Evolutionary conservation across 1,284 basidiomycete genomes (phyloP).

Genomic region (Coniferiporia sulphurascens): DNA sequence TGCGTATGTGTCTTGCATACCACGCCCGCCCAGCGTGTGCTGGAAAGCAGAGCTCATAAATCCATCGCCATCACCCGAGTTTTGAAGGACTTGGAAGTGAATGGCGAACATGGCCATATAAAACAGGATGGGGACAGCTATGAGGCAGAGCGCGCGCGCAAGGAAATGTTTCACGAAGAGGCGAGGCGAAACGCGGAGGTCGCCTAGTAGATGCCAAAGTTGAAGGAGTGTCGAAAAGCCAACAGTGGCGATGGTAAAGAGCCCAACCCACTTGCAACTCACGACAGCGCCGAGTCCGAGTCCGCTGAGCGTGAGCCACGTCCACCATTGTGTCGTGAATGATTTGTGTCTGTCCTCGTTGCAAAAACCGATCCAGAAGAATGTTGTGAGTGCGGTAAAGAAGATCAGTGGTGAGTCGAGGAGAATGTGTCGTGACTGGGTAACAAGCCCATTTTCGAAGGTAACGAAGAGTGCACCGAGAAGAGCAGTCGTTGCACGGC

Average conservation of each 20-base stretch:
- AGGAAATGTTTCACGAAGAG: slow-evolving; percentile 82
- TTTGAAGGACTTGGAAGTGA: slow-evolving; percentile 86
- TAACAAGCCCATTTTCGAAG: slow-evolving; percentile 95
- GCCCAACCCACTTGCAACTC: slow-evolving; percentile 97
- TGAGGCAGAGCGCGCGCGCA: slow-evolving; percentile 86
- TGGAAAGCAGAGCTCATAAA: slow-evolving; percentile 99
- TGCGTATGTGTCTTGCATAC: slow-evolving; percentile 92
- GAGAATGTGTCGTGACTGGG: slow-evolving; percentile 94
- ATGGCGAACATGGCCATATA: slow-evolving; percentile 97
- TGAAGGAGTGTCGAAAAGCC: slow-evolving; percentile 84
- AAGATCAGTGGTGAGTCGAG: slow-evolving; percentile 97
- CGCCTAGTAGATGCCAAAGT: slow-evolving; percentile 89
- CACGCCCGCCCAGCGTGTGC: slow-evolving; percentile 87
- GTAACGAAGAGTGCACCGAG: slow-evolving; percentile 88
- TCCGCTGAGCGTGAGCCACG: slow-evolving; percentile 86
- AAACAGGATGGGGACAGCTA: slow-evolving; percentile 78
- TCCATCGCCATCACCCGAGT: slow-evolving; percentile 93
- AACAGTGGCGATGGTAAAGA: slow-evolving; percentile 97
- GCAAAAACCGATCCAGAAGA: slow-evolving; percentile 87
- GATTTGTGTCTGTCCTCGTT: slow-evolving; percentile 83
- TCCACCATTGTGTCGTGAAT: slow-evolving; percentile 90
- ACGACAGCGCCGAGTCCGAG: slow-evolving; percentile 87
- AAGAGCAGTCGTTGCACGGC: slow-evolving; percentile 85
- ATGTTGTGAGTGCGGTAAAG: slow-evolving; percentile 89
- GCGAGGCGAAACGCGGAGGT: slow-evolving; percentile 73